A percentile compares a stretch with the other conserved stretches of the same genome.
phyloP scores from a whole-genome alignment of 768 basidiomycete genomes.

The Leccinum broughii region DNA sequence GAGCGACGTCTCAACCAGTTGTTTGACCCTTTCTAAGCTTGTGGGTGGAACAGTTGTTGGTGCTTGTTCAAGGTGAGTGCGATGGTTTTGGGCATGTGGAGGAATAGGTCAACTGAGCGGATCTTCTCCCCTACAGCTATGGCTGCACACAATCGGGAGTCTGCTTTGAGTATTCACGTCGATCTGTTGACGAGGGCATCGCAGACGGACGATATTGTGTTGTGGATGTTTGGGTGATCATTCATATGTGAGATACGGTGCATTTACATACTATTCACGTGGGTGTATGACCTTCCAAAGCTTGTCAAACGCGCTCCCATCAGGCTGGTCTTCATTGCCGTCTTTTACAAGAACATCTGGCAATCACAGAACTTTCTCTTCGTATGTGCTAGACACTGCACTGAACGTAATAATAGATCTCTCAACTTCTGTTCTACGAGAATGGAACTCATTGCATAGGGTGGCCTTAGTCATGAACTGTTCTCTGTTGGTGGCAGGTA shows the following conservation, averaged over 20 bases:
- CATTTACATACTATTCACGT: constrained; percentile 50
- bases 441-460: constrained; percentile 48
- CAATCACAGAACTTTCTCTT: constrained; percentile 61
- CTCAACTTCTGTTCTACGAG: constrained; percentile 50
- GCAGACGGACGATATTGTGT: constrained; percentile 77
- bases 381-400: constrained; percentile 22
- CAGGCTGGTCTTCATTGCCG: constrained; percentile 34
- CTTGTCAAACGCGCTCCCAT: constrained; percentile 6
- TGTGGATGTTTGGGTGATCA: constrained; percentile 90
- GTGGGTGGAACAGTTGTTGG: constrained; percentile 70
- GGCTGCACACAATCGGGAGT: constrained; percentile 71
- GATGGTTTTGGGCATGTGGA: background rate
- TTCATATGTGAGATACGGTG: constrained; percentile 47
- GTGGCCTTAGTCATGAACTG: constrained; percentile 37
- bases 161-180: constrained; percentile 83
- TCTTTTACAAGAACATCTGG: constrained; percentile 56
- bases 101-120: background rate
- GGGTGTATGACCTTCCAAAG: constrained; percentile 8
- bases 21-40: constrained; percentile 78
- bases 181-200: constrained; percentile 80
- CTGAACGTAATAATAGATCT: constrained; percentile 33
- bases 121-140: constrained; percentile 56
- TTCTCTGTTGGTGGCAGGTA: constrained; percentile 34
- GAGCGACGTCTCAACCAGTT: constrained; percentile 83
- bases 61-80: constrained; percentile 68